Evolutionary conservation across 1,139 yeast genomes (phyloP).

Genomic region (Pichia sp.): DNA sequence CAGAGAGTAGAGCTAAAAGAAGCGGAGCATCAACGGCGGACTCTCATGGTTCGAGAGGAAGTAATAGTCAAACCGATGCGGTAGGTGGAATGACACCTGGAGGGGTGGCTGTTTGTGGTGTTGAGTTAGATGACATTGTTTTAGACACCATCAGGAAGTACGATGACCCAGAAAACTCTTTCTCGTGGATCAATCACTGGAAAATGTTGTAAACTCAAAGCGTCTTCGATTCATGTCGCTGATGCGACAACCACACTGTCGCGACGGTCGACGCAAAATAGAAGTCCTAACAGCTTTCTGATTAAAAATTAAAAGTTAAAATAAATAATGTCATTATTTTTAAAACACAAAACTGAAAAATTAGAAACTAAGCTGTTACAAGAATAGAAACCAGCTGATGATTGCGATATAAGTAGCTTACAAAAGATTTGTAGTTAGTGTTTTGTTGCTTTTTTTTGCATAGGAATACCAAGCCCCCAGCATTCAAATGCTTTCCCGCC

Average conservation of each 20-base stretch:
- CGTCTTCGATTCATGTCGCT: not conserved
- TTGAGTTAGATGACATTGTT: constrained; percentile 6
- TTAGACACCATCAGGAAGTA: not conserved
- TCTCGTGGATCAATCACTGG: not conserved
- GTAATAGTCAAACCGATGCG: not conserved
- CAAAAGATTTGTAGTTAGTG: too few species aligned
- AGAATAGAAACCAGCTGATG: too few species aligned
- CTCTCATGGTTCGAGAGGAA: not conserved
- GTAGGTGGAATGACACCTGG: constrained; percentile 8
- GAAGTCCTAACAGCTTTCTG: not conserved
- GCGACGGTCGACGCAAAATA: not conserved
- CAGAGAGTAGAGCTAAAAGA: not conserved
- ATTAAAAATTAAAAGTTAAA: too few species aligned
- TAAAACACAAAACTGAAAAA: too few species aligned
- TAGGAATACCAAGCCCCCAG: not conserved
- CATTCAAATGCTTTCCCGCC: not conserved
- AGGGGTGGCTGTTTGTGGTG: constrained; percentile 8
- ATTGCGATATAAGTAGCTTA: too few species aligned
- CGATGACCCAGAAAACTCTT: not conserved
- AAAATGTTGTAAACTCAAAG: not conserved
- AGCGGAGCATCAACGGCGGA: not conserved
- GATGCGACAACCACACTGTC: not conserved
- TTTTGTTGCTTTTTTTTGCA: not conserved
- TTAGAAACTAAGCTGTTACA: too few species aligned
- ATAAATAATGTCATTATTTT: too few species aligned